Base-by-base conservation (phyloP, 2,329 filamentous ascomycete species). In the Delphinella strobiligena region DNA sequence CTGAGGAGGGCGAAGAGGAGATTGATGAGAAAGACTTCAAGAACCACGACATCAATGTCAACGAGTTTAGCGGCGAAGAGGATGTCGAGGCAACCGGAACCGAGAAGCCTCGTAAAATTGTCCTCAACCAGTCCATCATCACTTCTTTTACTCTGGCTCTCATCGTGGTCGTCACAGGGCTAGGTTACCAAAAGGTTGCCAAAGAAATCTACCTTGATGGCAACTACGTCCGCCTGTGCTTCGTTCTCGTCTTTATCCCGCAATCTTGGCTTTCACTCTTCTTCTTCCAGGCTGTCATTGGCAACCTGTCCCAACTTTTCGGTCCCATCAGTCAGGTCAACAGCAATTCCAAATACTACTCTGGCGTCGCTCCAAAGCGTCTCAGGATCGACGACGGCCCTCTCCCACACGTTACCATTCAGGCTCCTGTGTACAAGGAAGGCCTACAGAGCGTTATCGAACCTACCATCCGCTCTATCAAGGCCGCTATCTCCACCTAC, bases 181-280 rank as follows among this genome's bases (percentile, higher is more conserved):
- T 69, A 17, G 78, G 77, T 40, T 76, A 68, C 60, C 62, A 69
- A 40, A 51, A 64, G 22, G 52, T 82, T 27, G 72, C 70, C 1
- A 62, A 73, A 36, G 65, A 81, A 55, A 58, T 71, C 16, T 53
- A 61, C 12, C 61, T 72, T 11, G 76, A 80, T 49, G 59, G 61
- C 15, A 63, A 60, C 33, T 80, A 68, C 47, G 45, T 65, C 24
- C 69, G 78, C 27, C 46, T 78, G 11, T 68, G 68, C 4, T 68
- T 82, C 41, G 24, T 77, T 2, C 52, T 63, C 10, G 67, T 65
- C 19, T 51, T 69, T 4, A 66, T 75, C 0, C 54, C 74, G 14
- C 72, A 78, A 51, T 59, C 74, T 17, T 81, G 78, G 66, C 64
- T 80, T 39, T 67, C 64, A 40, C 52, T 76, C 50, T 69, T 69